Percentiles rank a stretch among this genome's conserved stretches.
These are phyloP conservation scores for Phtheirospermum japonicum DNA, from an alignment of 257 asterid species.

Conservation along the genomic window DNA sequence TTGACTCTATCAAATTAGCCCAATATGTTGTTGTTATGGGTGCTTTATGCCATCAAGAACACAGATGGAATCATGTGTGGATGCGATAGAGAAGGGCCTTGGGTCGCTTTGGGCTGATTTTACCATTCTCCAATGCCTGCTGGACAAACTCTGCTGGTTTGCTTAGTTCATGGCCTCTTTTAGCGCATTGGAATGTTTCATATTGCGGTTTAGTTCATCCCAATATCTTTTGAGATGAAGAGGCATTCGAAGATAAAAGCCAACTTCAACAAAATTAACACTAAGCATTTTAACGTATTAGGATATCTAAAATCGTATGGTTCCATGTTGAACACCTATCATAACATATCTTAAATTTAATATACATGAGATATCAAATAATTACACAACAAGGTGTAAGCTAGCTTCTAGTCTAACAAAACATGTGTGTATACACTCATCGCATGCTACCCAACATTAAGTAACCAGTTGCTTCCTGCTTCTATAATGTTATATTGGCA, in stretches of 20 bases:
- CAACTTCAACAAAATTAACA: neutral
- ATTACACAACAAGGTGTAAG: neutral
- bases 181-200: neutral
- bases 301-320: neutral
- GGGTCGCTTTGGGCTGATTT: too few species aligned
- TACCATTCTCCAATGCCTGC: too few species aligned
- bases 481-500: neutral
- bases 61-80: too few species aligned
- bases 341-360: neutral
- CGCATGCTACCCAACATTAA: neutral
- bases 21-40: too few species aligned
- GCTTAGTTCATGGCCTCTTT: too few species aligned
- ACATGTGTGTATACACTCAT: neutral
- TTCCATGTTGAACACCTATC: neutral
- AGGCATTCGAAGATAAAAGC: neutral
- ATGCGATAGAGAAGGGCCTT: too few species aligned
- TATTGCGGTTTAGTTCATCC: neutral
- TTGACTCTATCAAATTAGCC: too few species aligned
- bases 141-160: neutral
- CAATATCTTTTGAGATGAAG: neutral
- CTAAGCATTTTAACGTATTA: neutral
- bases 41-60: too few species aligned
- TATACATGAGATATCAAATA: neutral
- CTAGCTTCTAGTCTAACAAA: neutral
- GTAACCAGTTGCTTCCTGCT: constrained; percentile 7